Percentiles rank a stretch among this genome's conserved stretches.
These are phyloP conservation scores for Talaromyces sp. DNA, from an alignment of 2,329 filamentous ascomycete species.

Conservation along the genomic window DNA sequence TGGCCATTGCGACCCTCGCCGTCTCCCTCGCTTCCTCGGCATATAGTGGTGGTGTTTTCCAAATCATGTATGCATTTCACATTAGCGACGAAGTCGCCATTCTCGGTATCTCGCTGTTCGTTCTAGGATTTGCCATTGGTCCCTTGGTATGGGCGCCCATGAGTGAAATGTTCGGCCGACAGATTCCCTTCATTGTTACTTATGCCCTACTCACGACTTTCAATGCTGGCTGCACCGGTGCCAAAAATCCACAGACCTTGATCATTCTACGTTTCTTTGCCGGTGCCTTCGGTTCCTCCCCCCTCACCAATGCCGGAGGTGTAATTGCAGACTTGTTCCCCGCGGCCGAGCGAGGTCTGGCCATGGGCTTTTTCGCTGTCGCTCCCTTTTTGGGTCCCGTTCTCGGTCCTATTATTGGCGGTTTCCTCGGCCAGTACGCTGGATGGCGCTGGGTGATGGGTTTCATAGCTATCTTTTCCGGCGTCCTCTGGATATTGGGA, in stretches of 20 bases:
- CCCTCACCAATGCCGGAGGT: conserved; percentile 58
- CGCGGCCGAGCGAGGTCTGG: conserved; percentile 50
- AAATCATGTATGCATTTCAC: conserved; percentile 34
- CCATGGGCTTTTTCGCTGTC: conserved; percentile 60
- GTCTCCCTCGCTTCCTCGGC: conserved; percentile 42
- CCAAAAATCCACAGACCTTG: conserved; percentile 55
- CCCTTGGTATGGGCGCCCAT: conserved; percentile 43
- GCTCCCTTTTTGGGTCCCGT: conserved; percentile 63
- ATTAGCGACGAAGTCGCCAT: conserved; percentile 35
- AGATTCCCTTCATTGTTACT: conserved; percentile 30
- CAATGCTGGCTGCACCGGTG: conserved; percentile 55
- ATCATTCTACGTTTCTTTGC: conserved; percentile 65
- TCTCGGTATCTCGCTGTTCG: conserved; percentile 43
- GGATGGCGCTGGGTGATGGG: conserved; percentile 68
- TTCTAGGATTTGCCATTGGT: conserved; percentile 44
- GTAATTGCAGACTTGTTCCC: conserved; percentile 60
- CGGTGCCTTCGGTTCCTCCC: conserved; percentile 57
- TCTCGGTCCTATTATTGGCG: conserved; percentile 61
- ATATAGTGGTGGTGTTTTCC: conserved; percentile 36
- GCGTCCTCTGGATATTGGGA: conserved; percentile 48
- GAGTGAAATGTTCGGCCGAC: conserved; percentile 36
- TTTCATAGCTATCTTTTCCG: conserved; percentile 59
- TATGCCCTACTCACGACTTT: conserved; percentile 52
- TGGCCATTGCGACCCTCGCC: conserved; percentile 38
- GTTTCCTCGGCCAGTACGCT: conserved; percentile 58